Conservation (phyloP, 2,329 filamentous ascomycete species). For the Sporothrix brunneoviolacea region DNA sequence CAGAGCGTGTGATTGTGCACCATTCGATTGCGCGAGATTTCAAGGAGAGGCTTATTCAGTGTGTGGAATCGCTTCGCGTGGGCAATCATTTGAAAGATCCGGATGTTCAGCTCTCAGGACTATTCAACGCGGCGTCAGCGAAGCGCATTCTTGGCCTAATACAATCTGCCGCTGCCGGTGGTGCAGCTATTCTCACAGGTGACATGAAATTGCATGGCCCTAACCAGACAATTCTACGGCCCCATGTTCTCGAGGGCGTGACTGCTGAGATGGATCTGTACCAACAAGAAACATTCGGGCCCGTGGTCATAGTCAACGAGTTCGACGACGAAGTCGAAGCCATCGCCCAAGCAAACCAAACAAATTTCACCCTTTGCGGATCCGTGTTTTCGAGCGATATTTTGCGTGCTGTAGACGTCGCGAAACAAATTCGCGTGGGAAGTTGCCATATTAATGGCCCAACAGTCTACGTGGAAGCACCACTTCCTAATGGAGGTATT, state of each 20-base stretch:
- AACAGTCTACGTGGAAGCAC: conserved; percentile 36
- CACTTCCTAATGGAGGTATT: conserved; percentile 36
- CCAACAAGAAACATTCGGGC: conserved; percentile 60
- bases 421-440: conserved; percentile 50
- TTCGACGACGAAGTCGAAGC: conserved; percentile 58
- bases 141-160: conserved; percentile 33
- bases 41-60: conserved; percentile 7
- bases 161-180: conserved; percentile 48
- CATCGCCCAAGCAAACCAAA: conserved; percentile 59
- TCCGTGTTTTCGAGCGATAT: conserved; percentile 60
- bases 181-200: conserved; percentile 51
- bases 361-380: conserved; percentile 56
- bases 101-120: conserved; percentile 23
- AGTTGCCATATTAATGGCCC: conserved; percentile 38
- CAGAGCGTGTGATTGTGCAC: conserved; percentile 27
- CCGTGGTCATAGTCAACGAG: conserved; percentile 53
- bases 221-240: conserved; percentile 43
- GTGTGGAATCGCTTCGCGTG: conserved; percentile 18
- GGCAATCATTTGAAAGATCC: conserved; percentile 23
- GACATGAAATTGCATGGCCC: conserved; percentile 28
- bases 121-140: conserved; percentile 21
- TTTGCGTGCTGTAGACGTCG: conserved; percentile 43
- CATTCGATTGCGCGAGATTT: conserved; percentile 19
- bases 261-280: conserved; percentile 61
- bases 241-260: conserved; percentile 54